Percentiles rank a stretch among this genome's conserved stretches.
phyloP scores from a whole-genome alignment of 2,329 filamentous ascomycete genomes.

The Colletotrichum chlorophyti region DNA sequence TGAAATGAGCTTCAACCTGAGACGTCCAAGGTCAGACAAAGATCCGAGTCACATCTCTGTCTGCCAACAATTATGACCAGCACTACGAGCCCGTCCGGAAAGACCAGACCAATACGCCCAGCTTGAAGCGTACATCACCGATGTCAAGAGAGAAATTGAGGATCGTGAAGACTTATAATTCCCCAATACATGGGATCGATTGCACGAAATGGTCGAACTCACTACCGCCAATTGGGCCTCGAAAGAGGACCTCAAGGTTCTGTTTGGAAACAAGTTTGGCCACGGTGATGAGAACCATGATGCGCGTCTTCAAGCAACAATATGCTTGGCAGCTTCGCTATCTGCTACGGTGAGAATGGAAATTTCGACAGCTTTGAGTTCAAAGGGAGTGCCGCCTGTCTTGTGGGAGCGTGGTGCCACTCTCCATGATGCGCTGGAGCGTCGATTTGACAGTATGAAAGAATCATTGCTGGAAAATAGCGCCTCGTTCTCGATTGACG shows the following conservation, averaged over 20 bases:
- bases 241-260: not conserved
- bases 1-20: too few species aligned
- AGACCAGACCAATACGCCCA: not conserved
- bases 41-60: not conserved
- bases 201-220: not conserved
- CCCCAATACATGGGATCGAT: not conserved
- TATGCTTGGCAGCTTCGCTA: not conserved
- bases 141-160: not conserved
- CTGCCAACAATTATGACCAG: not conserved
- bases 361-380: not conserved
- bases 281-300: not conserved
- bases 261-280: not conserved
- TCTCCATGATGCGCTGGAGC: not conserved
- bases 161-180: not conserved
- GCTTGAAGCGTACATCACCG: not conserved
- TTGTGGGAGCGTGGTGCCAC: not conserved
- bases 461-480: not conserved
- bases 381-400: not conserved
- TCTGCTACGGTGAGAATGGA: not conserved
- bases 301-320: not conserved
- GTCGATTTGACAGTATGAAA: not conserved
- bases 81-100: not conserved
- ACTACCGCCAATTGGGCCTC: too few species aligned
- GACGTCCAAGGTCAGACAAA: too few species aligned
- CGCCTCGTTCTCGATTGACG: not conserved